Percentiles rank a stretch among this genome's conserved stretches.
These are phyloP conservation scores for Pichia sp. DNA, from an alignment of 1,139 yeast species.

Conservation along the genomic window DNA sequence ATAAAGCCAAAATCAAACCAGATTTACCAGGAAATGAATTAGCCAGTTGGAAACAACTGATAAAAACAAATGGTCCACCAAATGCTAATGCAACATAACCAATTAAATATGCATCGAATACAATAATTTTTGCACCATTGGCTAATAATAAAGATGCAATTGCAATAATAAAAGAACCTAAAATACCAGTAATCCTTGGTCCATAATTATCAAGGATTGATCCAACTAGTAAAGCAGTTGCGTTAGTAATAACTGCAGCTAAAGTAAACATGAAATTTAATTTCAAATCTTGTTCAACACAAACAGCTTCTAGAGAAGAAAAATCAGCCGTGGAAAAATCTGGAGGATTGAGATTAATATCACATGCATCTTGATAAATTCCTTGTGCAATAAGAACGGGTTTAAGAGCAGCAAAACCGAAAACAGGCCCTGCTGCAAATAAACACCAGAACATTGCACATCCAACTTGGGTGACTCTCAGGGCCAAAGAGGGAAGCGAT, in stretches of 20 bases:
- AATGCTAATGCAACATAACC: slow-evolving; percentile 68
- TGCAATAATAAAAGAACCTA: slow-evolving; percentile 57
- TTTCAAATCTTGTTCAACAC: slow-evolving; percentile 72
- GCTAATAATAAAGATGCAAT: slow-evolving; percentile 47
- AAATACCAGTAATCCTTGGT: slow-evolving; percentile 70
- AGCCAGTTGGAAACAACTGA: slow-evolving; percentile 73
- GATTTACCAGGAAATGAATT: slow-evolving; percentile 54
- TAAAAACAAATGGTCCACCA: slow-evolving; percentile 80
- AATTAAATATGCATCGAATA: slow-evolving; percentile 51
- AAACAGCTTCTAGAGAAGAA: slow-evolving; percentile 29
- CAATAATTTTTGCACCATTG: slow-evolving; percentile 30
- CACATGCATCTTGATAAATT: slow-evolving; percentile 62
- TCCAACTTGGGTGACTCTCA: slow-evolving; percentile 40
- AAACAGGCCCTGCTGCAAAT: slow-evolving; percentile 86
- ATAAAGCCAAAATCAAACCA: slow-evolving; percentile 4
- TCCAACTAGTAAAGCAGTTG: slow-evolving; percentile 78
- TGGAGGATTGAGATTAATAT: slow-evolving; percentile 18
- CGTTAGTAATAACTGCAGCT: slow-evolving; percentile 84
- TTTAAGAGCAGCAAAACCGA: slow-evolving; percentile 91
- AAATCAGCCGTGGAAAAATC: background rate
- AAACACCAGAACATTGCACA: slow-evolving; percentile 86
- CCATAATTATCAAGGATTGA: slow-evolving; percentile 70
- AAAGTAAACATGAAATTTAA: slow-evolving; percentile 77
- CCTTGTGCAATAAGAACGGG: slow-evolving; percentile 74
- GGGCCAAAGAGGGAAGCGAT: slow-evolving; percentile 12